Evolutionary conservation across 306 rosid species (phyloP).

Genomic region (Prunus campanulata): DNA sequence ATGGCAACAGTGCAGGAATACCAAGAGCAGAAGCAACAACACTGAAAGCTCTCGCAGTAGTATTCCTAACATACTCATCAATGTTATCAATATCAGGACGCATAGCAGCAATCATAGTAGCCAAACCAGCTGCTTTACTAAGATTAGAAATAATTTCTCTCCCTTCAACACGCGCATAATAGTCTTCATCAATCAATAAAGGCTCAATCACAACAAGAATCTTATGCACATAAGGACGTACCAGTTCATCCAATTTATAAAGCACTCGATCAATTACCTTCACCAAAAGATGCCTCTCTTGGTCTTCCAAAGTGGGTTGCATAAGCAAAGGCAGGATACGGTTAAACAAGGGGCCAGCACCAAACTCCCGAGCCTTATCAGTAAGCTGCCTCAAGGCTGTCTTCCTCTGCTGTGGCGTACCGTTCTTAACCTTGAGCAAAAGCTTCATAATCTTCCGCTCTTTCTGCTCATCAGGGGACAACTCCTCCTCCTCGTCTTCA

Average conservation of each 20-base stretch:
- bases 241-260: conserved; percentile 90
- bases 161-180: conserved; percentile 95
- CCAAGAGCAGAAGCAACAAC: conserved; percentile 98
- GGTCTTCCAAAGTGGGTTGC: conserved; percentile 82
- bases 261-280: conserved; percentile 87
- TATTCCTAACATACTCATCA: conserved; percentile 90
- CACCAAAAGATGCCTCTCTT: conserved; percentile 78
- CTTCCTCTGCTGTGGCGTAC: conserved; percentile 73
- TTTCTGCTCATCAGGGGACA: conserved; percentile 72
- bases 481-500: conserved; percentile 66
- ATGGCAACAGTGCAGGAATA: conserved; percentile 88
- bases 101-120: conserved; percentile 99
- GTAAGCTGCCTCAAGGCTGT: conserved; percentile 75
- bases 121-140: conserved; percentile 98
- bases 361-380: conserved; percentile 74
- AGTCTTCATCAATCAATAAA: conserved; percentile 89
- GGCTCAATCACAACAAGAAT: conserved; percentile 98
- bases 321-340: conserved; percentile 71
- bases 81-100: conserved; percentile 96
- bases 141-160: conserved; percentile 94
- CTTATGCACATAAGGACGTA: conserved; percentile 92
- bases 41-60: conserved; percentile 94
- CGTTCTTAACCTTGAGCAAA: conserved; percentile 72
- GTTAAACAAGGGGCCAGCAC: conserved; percentile 78
- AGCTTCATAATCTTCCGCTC: conserved; percentile 85